Percentiles rank a stretch among this genome's conserved stretches.
phyloP scores from a whole-genome alignment of 495 filamentous ascomycete species.

The Penicillium pancosmium region DNA sequence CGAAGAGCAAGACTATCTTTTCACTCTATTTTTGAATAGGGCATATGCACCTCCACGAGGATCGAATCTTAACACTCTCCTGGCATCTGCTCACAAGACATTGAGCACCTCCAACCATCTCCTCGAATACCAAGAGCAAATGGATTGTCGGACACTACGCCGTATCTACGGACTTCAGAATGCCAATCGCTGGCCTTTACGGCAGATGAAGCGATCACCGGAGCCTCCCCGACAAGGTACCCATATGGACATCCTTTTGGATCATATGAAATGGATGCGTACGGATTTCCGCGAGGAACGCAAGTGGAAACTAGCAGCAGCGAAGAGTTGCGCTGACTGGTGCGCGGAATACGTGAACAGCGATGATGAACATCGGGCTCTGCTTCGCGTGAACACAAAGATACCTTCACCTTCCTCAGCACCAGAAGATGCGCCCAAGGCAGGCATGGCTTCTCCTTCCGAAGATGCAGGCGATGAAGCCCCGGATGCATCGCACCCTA shows the following conservation, averaged over 20 bases:
- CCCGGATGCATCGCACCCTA: constrained; percentile 50
- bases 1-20: constrained; percentile 74
- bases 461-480: constrained; percentile 39
- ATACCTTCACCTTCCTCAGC: constrained; percentile 30
- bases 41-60: constrained; percentile 61
- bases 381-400: constrained; percentile 65
- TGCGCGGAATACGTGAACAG: constrained; percentile 80
- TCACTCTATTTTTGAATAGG: constrained; percentile 74
- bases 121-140: constrained; percentile 75
- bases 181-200: constrained; percentile 85
- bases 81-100: constrained; percentile 78
- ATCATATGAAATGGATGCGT: constrained; percentile 96
- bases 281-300: constrained; percentile 93
- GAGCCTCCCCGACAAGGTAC: constrained; percentile 75
- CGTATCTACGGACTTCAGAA: constrained; percentile 87
- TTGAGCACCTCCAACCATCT: constrained; percentile 76
- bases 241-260: constrained; percentile 83
- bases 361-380: constrained; percentile 58
- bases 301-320: constrained; percentile 87
- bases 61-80: constrained; percentile 66
- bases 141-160: constrained; percentile 79
- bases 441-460: constrained; percentile 27
- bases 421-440: constrained; percentile 23
- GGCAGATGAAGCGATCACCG: constrained; percentile 75
- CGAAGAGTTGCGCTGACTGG: constrained; percentile 72